phyloP scores from a whole-genome alignment of 805 yeast genomes.

The Cephaloascus fragrans region DNA sequence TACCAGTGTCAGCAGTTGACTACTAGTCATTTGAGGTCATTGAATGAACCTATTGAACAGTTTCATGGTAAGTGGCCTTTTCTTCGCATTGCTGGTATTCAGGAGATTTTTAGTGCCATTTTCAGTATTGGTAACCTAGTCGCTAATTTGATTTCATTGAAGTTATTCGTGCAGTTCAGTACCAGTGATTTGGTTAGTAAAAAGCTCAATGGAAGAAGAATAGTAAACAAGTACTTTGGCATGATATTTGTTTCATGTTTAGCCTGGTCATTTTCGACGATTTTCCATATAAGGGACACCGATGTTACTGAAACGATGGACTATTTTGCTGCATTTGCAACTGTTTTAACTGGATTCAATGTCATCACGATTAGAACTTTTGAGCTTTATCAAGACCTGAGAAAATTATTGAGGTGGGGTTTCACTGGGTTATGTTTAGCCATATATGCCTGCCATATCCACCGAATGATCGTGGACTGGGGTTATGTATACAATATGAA shows the following conservation, averaged over 20 bases:
- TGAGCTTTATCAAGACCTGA: slow-evolving; percentile 36
- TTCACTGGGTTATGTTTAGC: slow-evolving; percentile 32
- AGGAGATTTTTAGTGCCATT: slow-evolving; percentile 23
- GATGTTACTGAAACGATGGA: slow-evolving; percentile 75
- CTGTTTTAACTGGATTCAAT: slow-evolving; percentile 74
- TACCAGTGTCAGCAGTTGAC: slow-evolving; percentile 82
- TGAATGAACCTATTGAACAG: slow-evolving; percentile 55
- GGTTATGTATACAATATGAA: slow-evolving; percentile 91
- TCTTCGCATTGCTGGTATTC: slow-evolving; percentile 23
- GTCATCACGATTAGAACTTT: slow-evolving; percentile 53
- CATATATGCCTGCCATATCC: slow-evolving; percentile 56
- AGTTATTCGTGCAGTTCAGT: slow-evolving; percentile 3
- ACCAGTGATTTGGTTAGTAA: slow-evolving; percentile 3
- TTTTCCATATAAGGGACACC: slow-evolving; percentile 84
- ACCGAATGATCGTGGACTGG: slow-evolving; percentile 64
- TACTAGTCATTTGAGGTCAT: slow-evolving; percentile 40
- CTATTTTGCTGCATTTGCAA: slow-evolving; percentile 87
- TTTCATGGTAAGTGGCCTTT: slow-evolving; percentile 40
- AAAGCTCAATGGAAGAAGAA: slow-evolving; percentile 3
- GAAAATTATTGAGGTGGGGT: slow-evolving; percentile 11
- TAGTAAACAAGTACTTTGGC: slow-evolving; percentile 24
- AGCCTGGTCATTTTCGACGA: slow-evolving; percentile 82
- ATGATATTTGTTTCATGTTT: slow-evolving; percentile 59
- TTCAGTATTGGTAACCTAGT: slow-evolving; percentile 43
- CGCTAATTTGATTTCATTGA: slow-evolving; percentile 19